Evolutionary conservation across 1,284 basidiomycete genomes (phyloP).

Genomic region (Sphagnurus paluster): DNA sequence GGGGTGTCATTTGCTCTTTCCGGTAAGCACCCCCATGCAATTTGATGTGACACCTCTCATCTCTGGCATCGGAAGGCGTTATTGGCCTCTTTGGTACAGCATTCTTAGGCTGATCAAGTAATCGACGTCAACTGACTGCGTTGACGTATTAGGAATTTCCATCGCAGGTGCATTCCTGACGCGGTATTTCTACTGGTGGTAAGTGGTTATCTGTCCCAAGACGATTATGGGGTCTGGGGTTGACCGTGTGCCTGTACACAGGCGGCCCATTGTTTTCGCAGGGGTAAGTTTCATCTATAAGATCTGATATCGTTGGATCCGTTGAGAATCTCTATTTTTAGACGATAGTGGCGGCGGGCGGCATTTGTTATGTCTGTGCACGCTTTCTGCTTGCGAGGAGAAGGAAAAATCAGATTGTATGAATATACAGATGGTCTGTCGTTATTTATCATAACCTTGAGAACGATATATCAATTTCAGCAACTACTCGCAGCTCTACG

Average conservation of each 20-base stretch:
- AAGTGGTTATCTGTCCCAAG: background rate
- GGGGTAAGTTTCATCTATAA: conserved; percentile 3
- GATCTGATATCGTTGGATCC: background rate
- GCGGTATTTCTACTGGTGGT: conserved; percentile 6
- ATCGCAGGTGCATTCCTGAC: conserved; percentile 19
- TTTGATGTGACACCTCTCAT: background rate
- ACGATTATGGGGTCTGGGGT: no score
- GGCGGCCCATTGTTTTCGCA: conserved; percentile 9
- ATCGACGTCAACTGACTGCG: background rate
- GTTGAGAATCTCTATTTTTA: background rate
- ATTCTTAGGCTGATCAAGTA: background rate
- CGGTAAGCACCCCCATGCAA: conserved; percentile 23
- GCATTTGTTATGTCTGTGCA: conserved; percentile 3
- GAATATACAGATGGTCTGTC: background rate
- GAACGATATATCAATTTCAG: background rate
- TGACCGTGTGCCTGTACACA: background rate
- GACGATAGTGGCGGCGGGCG: conserved; percentile 5
- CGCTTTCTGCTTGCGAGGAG: conserved; percentile 4
- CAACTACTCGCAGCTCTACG: background rate
- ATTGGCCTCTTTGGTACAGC: conserved; percentile 13
- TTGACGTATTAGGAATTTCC: conserved; percentile 10
- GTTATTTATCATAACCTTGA: background rate
- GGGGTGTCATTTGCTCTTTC: conserved; percentile 39
- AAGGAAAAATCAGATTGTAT: conserved; percentile 2
- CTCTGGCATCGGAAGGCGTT: conserved; percentile 4